Conservation (phyloP, 2,329 filamentous ascomycete species). For the Allantophomopsis cytisporea region DNA sequence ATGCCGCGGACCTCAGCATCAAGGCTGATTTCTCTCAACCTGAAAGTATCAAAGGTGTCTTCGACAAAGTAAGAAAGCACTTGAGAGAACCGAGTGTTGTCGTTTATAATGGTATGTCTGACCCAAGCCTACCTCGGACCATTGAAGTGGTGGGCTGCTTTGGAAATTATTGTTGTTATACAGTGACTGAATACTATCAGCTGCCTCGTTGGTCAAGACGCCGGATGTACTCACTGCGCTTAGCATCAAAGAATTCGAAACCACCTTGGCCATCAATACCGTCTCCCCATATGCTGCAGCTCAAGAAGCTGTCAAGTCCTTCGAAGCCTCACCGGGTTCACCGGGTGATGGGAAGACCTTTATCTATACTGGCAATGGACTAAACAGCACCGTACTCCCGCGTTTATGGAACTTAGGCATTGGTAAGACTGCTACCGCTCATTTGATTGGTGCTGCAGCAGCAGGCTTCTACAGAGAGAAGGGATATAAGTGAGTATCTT, state of each 20-base stretch:
- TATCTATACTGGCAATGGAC: conserved; percentile 28
- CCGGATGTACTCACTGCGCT: background rate
- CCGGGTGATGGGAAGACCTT: conserved; percentile 21
- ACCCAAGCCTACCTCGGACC: no score
- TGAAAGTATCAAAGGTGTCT: conserved; percentile 17
- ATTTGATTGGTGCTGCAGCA: conserved; percentile 20
- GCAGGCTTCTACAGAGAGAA: conserved; percentile 19
- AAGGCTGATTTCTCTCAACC: conserved; percentile 21
- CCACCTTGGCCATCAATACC: conserved; percentile 23
- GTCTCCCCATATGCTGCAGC: conserved; percentile 24
- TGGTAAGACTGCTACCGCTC: conserved; percentile 23
- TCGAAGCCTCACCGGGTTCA: conserved; percentile 13
- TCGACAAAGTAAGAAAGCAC: conserved; percentile 20
- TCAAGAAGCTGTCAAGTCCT: conserved; percentile 21
- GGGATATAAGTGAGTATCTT: conserved; percentile 19
- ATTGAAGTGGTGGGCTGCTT: no score
- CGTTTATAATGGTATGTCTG: conserved; percentile 1
- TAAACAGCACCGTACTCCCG: conserved; percentile 19
- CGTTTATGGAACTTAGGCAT: conserved; percentile 21
- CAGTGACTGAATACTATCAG: no score
- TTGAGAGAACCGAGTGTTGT: conserved; percentile 22
- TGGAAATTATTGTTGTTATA: no score
- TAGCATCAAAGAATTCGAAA: conserved; percentile 13
- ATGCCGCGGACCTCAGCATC: conserved; percentile 18
- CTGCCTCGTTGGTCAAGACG: no score